phyloP scores from a whole-genome alignment of 2,329 filamentous ascomycete species.

The Onygenales sp. region DNA sequence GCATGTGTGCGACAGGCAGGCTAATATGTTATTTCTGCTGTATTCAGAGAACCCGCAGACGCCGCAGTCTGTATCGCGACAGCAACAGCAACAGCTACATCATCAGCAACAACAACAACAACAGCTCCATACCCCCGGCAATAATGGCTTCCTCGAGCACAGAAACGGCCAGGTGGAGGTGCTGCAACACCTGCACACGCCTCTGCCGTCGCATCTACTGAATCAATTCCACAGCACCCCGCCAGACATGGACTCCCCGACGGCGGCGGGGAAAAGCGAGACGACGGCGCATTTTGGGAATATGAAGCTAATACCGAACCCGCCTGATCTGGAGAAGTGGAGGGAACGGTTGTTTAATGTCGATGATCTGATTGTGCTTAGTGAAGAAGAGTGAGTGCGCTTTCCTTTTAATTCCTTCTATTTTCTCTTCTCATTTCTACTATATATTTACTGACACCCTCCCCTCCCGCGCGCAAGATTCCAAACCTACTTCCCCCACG shows the following conservation, averaged over 20 bases:
- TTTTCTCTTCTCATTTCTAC: background rate
- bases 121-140: conserved; percentile 3
- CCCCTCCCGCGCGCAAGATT: conserved; percentile 42
- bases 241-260: conserved; percentile 14
- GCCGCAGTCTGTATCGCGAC: background rate
- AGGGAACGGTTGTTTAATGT: conserved; percentile 64
- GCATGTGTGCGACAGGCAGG: too few species aligned
- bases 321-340: conserved; percentile 61
- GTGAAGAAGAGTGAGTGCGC: conserved; percentile 57
- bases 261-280: conserved; percentile 13
- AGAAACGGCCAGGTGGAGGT: conserved; percentile 13
- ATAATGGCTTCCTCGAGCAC: conserved; percentile 5
- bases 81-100: conserved; percentile 11
- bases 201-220: conserved; percentile 13
- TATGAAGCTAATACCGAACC: conserved; percentile 52
- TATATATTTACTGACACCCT: conserved; percentile 2
- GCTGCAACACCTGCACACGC: conserved; percentile 8
- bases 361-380: conserved; percentile 62
- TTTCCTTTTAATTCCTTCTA: background rate
- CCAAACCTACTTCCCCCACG: conserved; percentile 71
- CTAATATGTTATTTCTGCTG: too few species aligned
- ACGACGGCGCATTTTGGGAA: conserved; percentile 20
- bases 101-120: conserved; percentile 3
- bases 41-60: background rate
- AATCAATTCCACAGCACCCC: conserved; percentile 14